Evolutionary conservation across 2,329 filamentous ascomycete genomes (phyloP), one percentile per base, ranked within the genome.

Genomic region (Talaromyces sp.): DNA sequence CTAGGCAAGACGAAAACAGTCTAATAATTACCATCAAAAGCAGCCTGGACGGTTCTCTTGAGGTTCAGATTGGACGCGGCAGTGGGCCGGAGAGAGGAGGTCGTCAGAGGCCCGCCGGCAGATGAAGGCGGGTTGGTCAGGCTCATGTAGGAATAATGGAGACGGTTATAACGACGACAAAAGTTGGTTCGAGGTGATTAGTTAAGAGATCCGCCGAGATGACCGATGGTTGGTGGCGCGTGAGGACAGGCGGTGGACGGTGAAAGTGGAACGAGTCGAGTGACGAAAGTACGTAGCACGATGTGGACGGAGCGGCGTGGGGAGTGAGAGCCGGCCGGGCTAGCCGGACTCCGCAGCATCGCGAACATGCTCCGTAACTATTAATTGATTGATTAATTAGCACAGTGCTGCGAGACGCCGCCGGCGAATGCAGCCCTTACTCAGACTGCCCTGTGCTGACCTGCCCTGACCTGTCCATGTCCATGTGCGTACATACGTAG

Each of bases 21-120:
- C 32, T 55, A 53, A 53, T 62, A 71, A 73, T 77, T 78, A 80
- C 78, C 78, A 72, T 80, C 78, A 66, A 78, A 75, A 68, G 73
- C 71, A 65, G 74, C 72, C 70, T 78, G 77, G 59, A 78, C 70
- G 65, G 68, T 75, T 68, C 77, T 75, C 70, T 79, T 80, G 65
- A 76, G 68, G 62, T 69, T 71, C 65, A 73, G 70, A 65, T 69
- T 73, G 59, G 63, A 59, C 55, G 67, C 63, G 57, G 70, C 66
- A 60, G 70, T 68, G 56, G 72, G 69, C 69, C 71, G 72, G 66
- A 74, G 69, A 65, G 65, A 64, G 47, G 72, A 71, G 62, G 73
- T 69, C 68, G 74, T 71, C 67, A 75, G 67, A 60, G 75, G 72
- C 62, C 73, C 74, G 63, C 67, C 67, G 52, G 65, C 63, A 67